Evolutionary conservation across 148 eudicot species (phyloP), one percentile per base, ranked within the genome.

Genomic region (Tetragonia tetragonoides): DNA sequence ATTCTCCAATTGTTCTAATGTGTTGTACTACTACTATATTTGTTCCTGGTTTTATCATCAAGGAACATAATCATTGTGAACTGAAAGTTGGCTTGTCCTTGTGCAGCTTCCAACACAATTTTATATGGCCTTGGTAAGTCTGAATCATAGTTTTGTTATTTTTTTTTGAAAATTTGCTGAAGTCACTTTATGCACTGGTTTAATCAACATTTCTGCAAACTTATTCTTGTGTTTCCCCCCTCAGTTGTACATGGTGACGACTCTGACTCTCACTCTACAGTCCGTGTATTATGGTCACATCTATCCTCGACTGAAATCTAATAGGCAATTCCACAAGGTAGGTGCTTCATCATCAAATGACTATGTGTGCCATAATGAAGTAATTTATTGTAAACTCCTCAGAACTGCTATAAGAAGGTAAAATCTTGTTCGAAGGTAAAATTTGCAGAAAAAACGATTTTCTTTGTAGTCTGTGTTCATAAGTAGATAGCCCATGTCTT

Each of bases 101-200:
- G 60, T 86, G 84, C 97, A 92, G 97, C 97, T 92, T 76, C 92
- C 97, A 40, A 92, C 97, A 46, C 97, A 92, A 74, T 87, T 83
- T 78, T 92, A 92, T 79, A 88, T 78, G 87, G 97, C 97, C 74
- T 20, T 92, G 84, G 97, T 92, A 87, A 81, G 88, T 70, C 70
- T 51, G 39, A 9, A 46, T 37, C 16, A n/a, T 1, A 41, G 28
- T 44, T 34, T 38, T 57, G 68, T 17, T 49, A n/a, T n/a, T 49
- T 49, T 9, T 49, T 7, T 49, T 49, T 49, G 1, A 6, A 8
- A 8, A 8, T 49, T 7, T 49, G 14, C 10, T 2, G 12, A 10
- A 49, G 3, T 49, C 12, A 49, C 53, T 24, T 80, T 56, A 51
- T 65, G 18, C 44, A 53, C 23, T 74, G 47, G 21, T 56, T 63